phyloP scores from a whole-genome alignment of 805 yeast species.

The Candida hispaniensis region DNA sequence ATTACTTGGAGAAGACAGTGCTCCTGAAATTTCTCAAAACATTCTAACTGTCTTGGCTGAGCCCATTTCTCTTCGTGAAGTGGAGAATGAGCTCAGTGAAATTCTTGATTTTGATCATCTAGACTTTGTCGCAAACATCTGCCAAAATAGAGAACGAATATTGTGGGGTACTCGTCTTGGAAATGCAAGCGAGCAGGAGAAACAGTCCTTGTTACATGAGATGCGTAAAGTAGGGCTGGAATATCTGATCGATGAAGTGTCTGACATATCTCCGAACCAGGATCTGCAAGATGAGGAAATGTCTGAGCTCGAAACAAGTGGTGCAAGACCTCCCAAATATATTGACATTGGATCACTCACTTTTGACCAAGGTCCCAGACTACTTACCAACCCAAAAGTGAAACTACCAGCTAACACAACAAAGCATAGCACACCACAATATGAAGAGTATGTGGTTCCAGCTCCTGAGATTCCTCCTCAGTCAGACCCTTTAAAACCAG shows the following conservation, averaged over 20 bases:
- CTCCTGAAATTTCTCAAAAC: constrained; percentile 32
- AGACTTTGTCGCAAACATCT: constrained; percentile 39
- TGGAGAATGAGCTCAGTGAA: constrained; percentile 46
- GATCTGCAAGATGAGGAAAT: constrained; percentile 26
- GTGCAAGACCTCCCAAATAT: constrained; percentile 31
- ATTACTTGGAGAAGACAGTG: constrained; percentile 31
- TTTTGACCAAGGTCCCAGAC: constrained; percentile 64
- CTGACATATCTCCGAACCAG: constrained; percentile 22
- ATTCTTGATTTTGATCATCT: constrained; percentile 43
- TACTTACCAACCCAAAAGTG: constrained; percentile 56
- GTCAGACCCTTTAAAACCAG: constrained; percentile 37
- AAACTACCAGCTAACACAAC: constrained; percentile 76
- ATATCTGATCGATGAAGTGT: constrained; percentile 31
- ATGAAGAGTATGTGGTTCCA: constrained; percentile 90
- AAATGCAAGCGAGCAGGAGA: constrained; percentile 30
- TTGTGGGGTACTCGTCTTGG: constrained; percentile 46
- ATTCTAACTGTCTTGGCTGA: constrained; percentile 36
- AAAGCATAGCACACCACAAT: constrained; percentile 57
- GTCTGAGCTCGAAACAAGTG: constrained; percentile 6
- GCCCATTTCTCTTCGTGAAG: constrained; percentile 32
- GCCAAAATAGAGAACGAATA: constrained; percentile 41
- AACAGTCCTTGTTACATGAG: constrained; percentile 31
- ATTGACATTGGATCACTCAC: constrained; percentile 54
- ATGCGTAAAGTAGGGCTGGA: constrained; percentile 37
- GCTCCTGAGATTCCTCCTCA: constrained; percentile 49